Percentiles rank a stretch among this genome's conserved stretches.
These are phyloP conservation scores for Pseudophaeomoniella oleicola DNA, from an alignment of 2,329 filamentous ascomycete species.

Conservation along the genomic window DNA sequence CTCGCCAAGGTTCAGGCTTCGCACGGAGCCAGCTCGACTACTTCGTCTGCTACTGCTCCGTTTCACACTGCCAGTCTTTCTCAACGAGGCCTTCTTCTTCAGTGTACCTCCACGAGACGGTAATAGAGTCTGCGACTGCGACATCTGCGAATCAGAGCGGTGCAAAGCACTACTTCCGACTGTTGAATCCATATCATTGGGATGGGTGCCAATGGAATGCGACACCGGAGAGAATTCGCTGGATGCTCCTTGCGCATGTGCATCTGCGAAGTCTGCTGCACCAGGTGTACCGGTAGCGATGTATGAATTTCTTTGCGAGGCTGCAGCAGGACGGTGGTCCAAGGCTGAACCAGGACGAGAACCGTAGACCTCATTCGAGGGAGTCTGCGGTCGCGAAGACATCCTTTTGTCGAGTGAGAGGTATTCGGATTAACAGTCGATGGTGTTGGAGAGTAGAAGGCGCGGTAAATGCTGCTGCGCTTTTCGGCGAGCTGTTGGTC, in stretches of 20 bases:
- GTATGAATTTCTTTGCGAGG: conserved; percentile 18
- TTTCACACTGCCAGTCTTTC: conserved; percentile 57
- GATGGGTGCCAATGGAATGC: conserved; percentile 23
- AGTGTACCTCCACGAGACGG: conserved; percentile 54
- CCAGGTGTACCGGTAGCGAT: conserved; percentile 16
- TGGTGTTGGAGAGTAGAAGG: too few relatives aligned
- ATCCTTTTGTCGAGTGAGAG: conserved; percentile 7
- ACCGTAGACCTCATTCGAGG: conserved; percentile 23
- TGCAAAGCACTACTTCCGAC: conserved; percentile 15
- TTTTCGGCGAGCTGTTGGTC: too few relatives aligned
- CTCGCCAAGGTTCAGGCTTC: conserved; percentile 61
- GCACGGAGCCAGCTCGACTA: conserved; percentile 72
- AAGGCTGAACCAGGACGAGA: conserved; percentile 16
- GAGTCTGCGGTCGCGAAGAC: conserved; percentile 22
- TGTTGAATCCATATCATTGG: conserved; percentile 12
- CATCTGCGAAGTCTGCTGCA: conserved; percentile 20
- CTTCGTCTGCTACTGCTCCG: conserved; percentile 70
- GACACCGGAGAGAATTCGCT: conserved; percentile 17
- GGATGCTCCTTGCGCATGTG: conserved; percentile 14
- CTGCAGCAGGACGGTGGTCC: conserved; percentile 14
- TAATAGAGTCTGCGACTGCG: conserved; percentile 22
- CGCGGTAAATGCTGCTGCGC: too few relatives aligned
- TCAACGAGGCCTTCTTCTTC: conserved; percentile 75
- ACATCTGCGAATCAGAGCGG: conserved; percentile 26
- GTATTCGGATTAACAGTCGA: too few relatives aligned